Conservation (phyloP, 2,329 filamentous ascomycete genomes). For the Coleophoma eucalyptorum region DNA sequence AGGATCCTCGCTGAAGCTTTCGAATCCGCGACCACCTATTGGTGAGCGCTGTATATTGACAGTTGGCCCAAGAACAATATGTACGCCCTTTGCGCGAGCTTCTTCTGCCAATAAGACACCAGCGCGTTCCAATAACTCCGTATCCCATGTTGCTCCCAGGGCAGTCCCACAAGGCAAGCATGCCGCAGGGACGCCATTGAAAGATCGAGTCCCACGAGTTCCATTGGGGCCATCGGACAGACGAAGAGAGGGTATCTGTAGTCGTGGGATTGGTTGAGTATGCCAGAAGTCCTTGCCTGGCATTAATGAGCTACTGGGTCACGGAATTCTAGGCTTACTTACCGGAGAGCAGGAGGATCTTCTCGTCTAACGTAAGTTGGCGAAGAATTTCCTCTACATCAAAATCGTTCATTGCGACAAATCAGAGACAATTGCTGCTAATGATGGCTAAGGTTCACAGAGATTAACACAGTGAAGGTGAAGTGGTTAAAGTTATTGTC, state of each 20-base stretch:
- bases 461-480: too few relatives aligned
- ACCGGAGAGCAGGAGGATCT: too few relatives aligned
- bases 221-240: conserved; percentile 86
- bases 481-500: too few relatives aligned
- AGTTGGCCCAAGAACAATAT: conserved; percentile 66
- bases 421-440: too few relatives aligned
- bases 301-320: too few relatives aligned
- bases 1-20: conserved; percentile 69
- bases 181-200: conserved; percentile 73
- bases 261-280: too few relatives aligned
- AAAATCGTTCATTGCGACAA: too few relatives aligned
- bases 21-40: conserved; percentile 71
- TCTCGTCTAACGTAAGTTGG: too few relatives aligned
- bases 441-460: too few relatives aligned
- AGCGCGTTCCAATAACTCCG: conserved; percentile 64
- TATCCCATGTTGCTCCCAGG: conserved; percentile 70
- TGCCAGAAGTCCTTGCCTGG: too few relatives aligned
- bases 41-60: conserved; percentile 72
- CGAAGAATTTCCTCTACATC: too few relatives aligned
- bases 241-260: conserved; percentile 57
- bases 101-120: conserved; percentile 68
- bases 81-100: conserved; percentile 70
- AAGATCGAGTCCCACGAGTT: conserved; percentile 77
- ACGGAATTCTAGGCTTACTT: too few relatives aligned
- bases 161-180: conserved; percentile 71